Base-by-base conservation (phyloP, 768 basidiomycete species). In the Panaeolus cyanescens region DNA sequence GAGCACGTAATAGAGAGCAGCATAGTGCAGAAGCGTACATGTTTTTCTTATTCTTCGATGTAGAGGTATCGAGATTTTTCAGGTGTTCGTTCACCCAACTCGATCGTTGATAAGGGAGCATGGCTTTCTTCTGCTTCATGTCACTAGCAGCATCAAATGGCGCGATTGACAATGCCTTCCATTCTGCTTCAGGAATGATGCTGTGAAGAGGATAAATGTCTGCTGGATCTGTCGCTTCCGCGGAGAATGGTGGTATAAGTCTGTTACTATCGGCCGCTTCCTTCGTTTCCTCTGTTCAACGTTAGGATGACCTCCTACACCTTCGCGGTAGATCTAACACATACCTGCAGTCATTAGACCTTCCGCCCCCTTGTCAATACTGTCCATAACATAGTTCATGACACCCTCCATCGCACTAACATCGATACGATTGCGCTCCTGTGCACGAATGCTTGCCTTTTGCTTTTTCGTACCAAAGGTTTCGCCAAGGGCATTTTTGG, bases 391-490 rank as follows among this genome's bases (percentile, higher is more conserved):
- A 74, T 92, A 88, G 59, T 83, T 84, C 65, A 88, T 88, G 33
- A 93, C 93, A 8, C 86, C 85, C 71, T 92, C 85, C 91, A 97
- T 96, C 2, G 94, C 93, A 60, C 82, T 79, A 19, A 92, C 86
- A 76, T 97, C 95, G 34, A 99, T 88, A 72, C 88, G 88, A 76
- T 96, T 96, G 64, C 96, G 85, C 74, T 96, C 95, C 57, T 84
- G 85, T 4, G 94, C 91, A 56, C 85, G 85, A 69, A 98, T 95
- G 30, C 86, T 88, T 9, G 86, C 85, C 73, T 93, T 91, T 45
- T 95, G 93, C 72, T 97, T 99, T 77, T 95, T 93, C 25, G 95
- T 96, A 20, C 96, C 96, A 65, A 99, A 99, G 1, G 91, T 86
- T 72, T 95, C 90, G 32, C 96, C 95, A 1, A 99, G 84, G n/a